A percentile compares a stretch with the other conserved stretches of the same genome.
Evolutionary conservation across 768 basidiomycete genomes (phyloP).

Genomic region (Agrocybe pediades): DNA sequence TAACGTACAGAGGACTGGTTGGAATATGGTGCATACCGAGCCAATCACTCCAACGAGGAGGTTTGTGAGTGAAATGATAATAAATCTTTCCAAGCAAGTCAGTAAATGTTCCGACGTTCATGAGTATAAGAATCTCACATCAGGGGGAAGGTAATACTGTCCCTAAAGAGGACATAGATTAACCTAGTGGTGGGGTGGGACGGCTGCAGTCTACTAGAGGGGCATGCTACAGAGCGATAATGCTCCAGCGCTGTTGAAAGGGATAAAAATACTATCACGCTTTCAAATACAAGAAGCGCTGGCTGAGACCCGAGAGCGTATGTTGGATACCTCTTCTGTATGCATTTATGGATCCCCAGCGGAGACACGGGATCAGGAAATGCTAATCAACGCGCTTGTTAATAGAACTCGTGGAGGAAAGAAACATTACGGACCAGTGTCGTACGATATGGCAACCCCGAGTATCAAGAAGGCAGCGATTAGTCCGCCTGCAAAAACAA

Average conservation of each 20-base stretch:
- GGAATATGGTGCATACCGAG: background rate
- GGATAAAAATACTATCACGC: constrained; percentile 6
- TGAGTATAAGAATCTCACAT: constrained; percentile 6
- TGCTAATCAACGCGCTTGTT: background rate
- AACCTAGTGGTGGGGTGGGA: background rate
- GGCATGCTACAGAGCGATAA: background rate
- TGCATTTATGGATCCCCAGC: constrained; percentile 13
- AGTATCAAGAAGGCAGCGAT: background rate
- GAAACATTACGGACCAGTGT: background rate
- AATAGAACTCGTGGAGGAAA: too few relatives aligned
- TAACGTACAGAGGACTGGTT: background rate
- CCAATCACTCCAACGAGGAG: background rate
- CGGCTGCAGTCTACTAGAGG: background rate
- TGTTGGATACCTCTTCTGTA: too few relatives aligned
- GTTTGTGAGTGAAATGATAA: background rate
- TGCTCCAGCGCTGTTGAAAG: constrained; percentile 5
- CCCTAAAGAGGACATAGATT: constrained; percentile 14
- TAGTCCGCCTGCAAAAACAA: too few relatives aligned
- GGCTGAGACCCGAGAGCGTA: too few relatives aligned
- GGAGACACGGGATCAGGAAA: constrained; percentile 9
- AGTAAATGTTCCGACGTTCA: too few relatives aligned
- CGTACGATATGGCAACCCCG: background rate
- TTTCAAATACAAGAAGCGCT: too few relatives aligned
- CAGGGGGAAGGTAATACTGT: constrained; percentile 17
- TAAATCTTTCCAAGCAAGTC: too few relatives aligned